Percentiles rank a stretch among this genome's conserved stretches.
Conservation (phyloP, 257 asterid genomes). For the Verbascum thapsus region DNA sequence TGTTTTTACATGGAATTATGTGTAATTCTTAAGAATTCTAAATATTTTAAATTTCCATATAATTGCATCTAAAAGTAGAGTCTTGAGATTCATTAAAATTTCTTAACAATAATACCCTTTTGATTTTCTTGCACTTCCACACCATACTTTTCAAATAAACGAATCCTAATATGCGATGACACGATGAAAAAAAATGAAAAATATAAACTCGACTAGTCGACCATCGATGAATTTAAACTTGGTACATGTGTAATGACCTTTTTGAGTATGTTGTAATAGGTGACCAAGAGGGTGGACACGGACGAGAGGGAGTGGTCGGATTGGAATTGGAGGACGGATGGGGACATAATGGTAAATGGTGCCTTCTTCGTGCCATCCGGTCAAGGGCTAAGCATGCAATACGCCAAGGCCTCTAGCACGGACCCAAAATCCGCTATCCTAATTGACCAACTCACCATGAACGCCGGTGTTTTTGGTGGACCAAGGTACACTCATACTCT, state of each 20-base stretch:
- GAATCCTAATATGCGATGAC: too few species aligned
- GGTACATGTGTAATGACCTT: not conserved
- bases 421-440: constrained; percentile 46
- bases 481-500: constrained; percentile 36
- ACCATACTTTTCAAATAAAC: too few species aligned
- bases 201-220: not conserved
- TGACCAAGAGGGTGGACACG: constrained; percentile 64
- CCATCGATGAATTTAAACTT: not conserved
- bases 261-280: constrained; percentile 33
- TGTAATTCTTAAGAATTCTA: too few species aligned
- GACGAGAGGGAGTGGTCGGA: constrained; percentile 54
- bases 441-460: constrained; percentile 47
- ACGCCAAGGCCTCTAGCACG: constrained; percentile 51
- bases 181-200: too few species aligned
- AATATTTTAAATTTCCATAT: too few species aligned
- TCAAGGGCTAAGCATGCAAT: constrained; percentile 45
- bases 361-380: constrained; percentile 74
- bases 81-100: too few species aligned
- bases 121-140: constrained; percentile 18
- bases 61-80: too few species aligned
- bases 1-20: constrained; percentile 6
- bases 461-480: constrained; percentile 52
- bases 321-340: constrained; percentile 75
- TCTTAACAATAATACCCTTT: constrained; percentile 8
- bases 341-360: constrained; percentile 62